phyloP scores from a whole-genome alignment of 768 basidiomycete species.

The Nidula microcarpa region DNA sequence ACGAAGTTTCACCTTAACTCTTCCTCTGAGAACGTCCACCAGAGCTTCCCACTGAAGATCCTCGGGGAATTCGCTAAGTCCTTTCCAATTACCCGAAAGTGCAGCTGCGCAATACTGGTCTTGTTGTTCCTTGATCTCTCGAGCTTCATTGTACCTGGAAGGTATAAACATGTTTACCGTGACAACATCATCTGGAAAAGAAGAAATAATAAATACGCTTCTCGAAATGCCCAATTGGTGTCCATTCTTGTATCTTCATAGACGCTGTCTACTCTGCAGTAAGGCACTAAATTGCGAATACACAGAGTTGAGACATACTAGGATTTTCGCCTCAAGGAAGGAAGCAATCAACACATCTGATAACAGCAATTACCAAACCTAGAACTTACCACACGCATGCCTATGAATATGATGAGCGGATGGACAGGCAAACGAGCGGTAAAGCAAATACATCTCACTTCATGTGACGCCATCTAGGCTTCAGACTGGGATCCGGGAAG shows the following conservation, averaged over 20 bases:
- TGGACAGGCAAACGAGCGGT: neutral
- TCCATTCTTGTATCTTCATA: conserved; percentile 59
- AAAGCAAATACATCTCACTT: conserved; percentile 39
- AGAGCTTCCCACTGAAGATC: conserved; percentile 72
- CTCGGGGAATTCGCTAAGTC: conserved; percentile 56
- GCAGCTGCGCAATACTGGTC: conserved; percentile 60
- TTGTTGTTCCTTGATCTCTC: conserved; percentile 57
- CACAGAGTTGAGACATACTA: conserved; percentile 23
- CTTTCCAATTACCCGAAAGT: conserved; percentile 40
- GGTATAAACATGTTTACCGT: conserved; percentile 22
- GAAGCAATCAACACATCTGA: neutral
- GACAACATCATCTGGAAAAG: conserved; percentile 10
- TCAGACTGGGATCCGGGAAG: conserved; percentile 27
- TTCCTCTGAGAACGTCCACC: conserved; percentile 74
- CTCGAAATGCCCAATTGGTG: conserved; percentile 60
- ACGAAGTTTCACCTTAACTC: conserved; percentile 50
- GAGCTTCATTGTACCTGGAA: conserved; percentile 55
- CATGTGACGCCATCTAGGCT: conserved; percentile 67
- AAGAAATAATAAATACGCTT: conserved; percentile 32
- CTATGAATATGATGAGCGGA: conserved; percentile 13
- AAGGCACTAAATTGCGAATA: neutral
- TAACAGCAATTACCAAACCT: neutral
- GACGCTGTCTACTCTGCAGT: conserved; percentile 29
- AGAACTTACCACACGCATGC: conserved; percentile 43
- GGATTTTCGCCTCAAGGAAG: conserved; percentile 47